Percentiles rank a stretch among this genome's conserved stretches.
Evolutionary conservation across 2,329 filamentous ascomycete species (phyloP).

Genomic region (Hirsutella thompsonii): DNA sequence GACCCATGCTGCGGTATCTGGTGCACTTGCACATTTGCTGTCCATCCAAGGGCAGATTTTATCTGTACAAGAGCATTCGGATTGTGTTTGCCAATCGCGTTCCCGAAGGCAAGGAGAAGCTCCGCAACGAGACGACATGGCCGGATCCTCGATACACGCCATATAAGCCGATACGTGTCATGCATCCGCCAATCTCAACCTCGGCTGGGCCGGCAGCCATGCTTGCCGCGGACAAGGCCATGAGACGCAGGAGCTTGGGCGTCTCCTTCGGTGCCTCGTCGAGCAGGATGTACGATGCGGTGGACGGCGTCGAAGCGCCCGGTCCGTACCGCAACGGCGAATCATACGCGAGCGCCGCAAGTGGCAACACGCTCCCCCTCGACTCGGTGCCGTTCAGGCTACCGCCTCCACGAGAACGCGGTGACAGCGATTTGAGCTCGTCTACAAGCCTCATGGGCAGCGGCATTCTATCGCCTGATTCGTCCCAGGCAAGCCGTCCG

Average conservation of each 20-base stretch:
- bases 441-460: slow-evolving; percentile 10
- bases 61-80: slow-evolving; percentile 80
- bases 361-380: slow-evolving; percentile 23
- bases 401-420: slow-evolving; percentile 16
- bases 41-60: slow-evolving; percentile 70
- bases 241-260: slow-evolving; percentile 43
- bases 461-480: slow-evolving; percentile 12
- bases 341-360: slow-evolving; percentile 6
- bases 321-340: slow-evolving; percentile 1
- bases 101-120: slow-evolving; percentile 85
- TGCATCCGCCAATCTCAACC: slow-evolving; percentile 26
- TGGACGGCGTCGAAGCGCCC: slow-evolving; percentile 11
- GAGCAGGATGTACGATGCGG: slow-evolving; percentile 19
- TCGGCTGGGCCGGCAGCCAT: slow-evolving; percentile 30
- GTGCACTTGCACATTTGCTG: slow-evolving; percentile 91
- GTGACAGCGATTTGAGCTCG: slow-evolving; percentile 18
- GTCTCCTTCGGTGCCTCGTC: slow-evolving; percentile 21
- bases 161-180: slow-evolving; percentile 58
- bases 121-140: slow-evolving; percentile 78
- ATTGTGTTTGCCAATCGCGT: slow-evolving; percentile 96
- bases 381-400: slow-evolving; percentile 40
- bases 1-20: slow-evolving; percentile 75
- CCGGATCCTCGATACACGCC: slow-evolving; percentile 78
- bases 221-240: slow-evolving; percentile 46
- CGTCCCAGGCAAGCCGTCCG: slow-evolving; percentile 18